Evolutionary conservation across 2,329 filamentous ascomycete genomes (phyloP), one percentile per base, ranked within the genome.

Genomic region (Pezicula rhizophila): DNA sequence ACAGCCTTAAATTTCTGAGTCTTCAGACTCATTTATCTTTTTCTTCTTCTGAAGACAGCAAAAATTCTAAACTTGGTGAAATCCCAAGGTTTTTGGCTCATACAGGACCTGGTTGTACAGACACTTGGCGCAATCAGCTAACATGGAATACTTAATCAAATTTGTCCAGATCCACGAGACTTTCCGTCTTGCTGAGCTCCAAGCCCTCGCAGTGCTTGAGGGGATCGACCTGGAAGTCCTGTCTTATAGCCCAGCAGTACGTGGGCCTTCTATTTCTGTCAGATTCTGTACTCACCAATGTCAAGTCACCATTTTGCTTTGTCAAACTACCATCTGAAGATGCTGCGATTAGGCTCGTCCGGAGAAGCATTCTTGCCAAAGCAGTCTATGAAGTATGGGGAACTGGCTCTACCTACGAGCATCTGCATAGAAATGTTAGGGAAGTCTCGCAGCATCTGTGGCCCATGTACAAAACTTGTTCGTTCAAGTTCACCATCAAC

Each of bases 321-420:
- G 76, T 96, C 45, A 76, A 74, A 43, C 75, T 96, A 12, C 75
- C 78, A 34, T 82, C 86, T 38, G 73, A 77, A 53, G 73, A 76
- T 18, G 79, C 80, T 18, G 90, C 90, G 6, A 73, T 73, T 44
- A 71, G 71, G 8, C 75, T 97, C 18, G 76, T 95, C 43, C 72
- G 75, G 44, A 85, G 92, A 54, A 89, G 88, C 42, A 87, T 97
- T 57, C 77, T 97, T 44, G 81, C 82, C 20, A 87, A 90, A 68
- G 83, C 80, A 41, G 87, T 97, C 56, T 88, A 93, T 70, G 89
- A 95, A 64, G 79, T 96, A 54, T 97, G 93, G 92, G 92, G 87
- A 15, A 71, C 73, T 33, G 91, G 86, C 12, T 60, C 70, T 10
- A 82, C 75, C 41, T 84, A 95, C 60, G 70, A 80, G 2, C 72